Evolutionary conservation across 2,329 filamentous ascomycete genomes (phyloP), one percentile per base, ranked within the genome.

Genomic region (Phyllosticta citriasiana): DNA sequence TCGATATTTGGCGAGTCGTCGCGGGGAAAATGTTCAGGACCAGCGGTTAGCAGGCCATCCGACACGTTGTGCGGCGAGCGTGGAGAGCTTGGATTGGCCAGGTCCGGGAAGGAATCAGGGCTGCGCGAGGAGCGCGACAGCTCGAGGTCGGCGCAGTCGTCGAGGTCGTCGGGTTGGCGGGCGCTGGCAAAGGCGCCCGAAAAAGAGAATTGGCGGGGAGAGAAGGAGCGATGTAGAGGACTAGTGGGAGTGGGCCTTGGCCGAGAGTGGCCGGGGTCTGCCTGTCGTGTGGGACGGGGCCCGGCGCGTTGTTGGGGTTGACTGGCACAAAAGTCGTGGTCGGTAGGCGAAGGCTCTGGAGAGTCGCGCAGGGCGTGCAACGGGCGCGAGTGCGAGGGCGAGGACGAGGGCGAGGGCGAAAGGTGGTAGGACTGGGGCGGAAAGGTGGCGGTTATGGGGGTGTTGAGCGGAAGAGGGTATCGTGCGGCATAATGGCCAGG

Each of bases 11-110:
- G 61, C 55, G 52, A 50, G 57, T 54, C 53, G 52, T 33, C 22
- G 26, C 26, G 50, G 9, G 57, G 53, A 12, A 40, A 40, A 40
- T 2, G 33, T 22, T 30, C 53, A 33, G 52, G 50, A 55, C 63
- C 64, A 26, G 62, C 62, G 27, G 72, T 72, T 57, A 76, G 66
- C 64, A 75, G 67, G 55, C 69, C 71, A 64, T 74, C 73, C 57
- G 75, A 70, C 65, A 70, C 71, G 66, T 74, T 71, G 53, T 72
- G 68, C 54, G 73, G 73, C 22, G 71, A 73, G 64, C 72, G 72
- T 65, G 73, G 71, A 60, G 65, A 65, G 56, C 69, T 68, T 64
- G 65, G 67, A 64, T 71, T 68, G 51, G 64, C 54, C 65, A 54
- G 57, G 30, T 30, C 57, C 26, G 40, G 14, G 53, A 52, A 53